Conservation (phyloP, 2,329 filamentous ascomycete genomes). For the Orbilia quercus region DNA sequence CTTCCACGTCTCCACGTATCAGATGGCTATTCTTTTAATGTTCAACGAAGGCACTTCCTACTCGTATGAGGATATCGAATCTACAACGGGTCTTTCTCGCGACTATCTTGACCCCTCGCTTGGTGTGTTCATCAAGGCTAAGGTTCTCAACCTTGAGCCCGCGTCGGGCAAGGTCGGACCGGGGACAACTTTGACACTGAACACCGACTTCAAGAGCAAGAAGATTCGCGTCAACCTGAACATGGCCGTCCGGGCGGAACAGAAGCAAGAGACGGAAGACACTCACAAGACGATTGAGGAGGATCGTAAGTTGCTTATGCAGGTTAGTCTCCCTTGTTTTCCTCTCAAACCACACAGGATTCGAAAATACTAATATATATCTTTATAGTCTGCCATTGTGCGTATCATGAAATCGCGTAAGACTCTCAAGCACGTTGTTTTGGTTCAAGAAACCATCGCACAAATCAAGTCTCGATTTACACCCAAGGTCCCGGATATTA, state of each 20-base stretch:
- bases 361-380: slow-evolving; percentile 59
- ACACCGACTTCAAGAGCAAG: slow-evolving; percentile 97
- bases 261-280: slow-evolving; percentile 94
- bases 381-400: slow-evolving; percentile 87
- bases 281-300: slow-evolving; percentile 99
- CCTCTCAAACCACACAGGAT: not conserved
- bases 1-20: slow-evolving; percentile 96
- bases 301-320: slow-evolving; percentile 92
- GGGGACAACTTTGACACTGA: slow-evolving; percentile 83
- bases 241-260: slow-evolving; percentile 91
- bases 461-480: slow-evolving; percentile 94
- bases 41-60: slow-evolving; percentile 93
- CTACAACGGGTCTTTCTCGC: slow-evolving; percentile 79
- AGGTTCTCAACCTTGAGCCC: slow-evolving; percentile 79
- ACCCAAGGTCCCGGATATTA: slow-evolving; percentile 94
- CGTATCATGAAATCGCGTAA: slow-evolving; percentile 99
- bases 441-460: slow-evolving; percentile 93
- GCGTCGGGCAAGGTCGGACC: slow-evolving; percentile 79
- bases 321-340: slow-evolving; percentile 72
- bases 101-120: slow-evolving; percentile 90
- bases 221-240: slow-evolving; percentile 98
- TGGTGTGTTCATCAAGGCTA: slow-evolving; percentile 89
- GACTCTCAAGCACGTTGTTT: slow-evolving; percentile 95
- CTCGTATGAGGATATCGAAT: slow-evolving; percentile 86
- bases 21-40: slow-evolving; percentile 93